Base-by-base conservation (phyloP, 331 rosid species). In the Erythrophleum ivorense region DNA sequence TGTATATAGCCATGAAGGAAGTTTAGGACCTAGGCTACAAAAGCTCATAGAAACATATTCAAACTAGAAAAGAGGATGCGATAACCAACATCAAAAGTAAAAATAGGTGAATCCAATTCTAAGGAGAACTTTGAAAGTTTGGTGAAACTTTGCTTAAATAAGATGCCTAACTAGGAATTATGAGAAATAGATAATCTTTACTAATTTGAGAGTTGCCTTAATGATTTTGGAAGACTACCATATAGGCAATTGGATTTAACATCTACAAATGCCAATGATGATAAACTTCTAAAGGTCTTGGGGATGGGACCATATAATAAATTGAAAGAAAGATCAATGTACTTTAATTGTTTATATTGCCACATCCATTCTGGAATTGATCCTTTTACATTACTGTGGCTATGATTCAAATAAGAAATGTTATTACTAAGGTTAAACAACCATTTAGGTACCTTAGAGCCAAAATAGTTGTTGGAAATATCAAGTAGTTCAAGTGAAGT, bases 251-350 rank as follows among this genome's bases (percentile, higher is more conserved):
- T 80, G 60, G 9, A 3, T 43, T 33, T 15, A 48, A 71, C 31
- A 59, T n/a, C 12, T n/a, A 80, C 33, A 36, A 3, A n/a, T 59
- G 1, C 50, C 71, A 80, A 48, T 15, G 83, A 71, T 34, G 83
- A 71, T 43, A 79, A 18, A 79, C 45, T 79, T 43, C 59, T 77
- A 2, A 70, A 16, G 5, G 71, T 43, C 10, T 34, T 5, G 13
- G 71, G 63, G 58, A 79, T 70, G 15, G 77, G 49, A 31, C 83
- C 71, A 43, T 15, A 58, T 1, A 79, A 57, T 4, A 0, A 11
- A 9, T 79, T 79, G 21, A 2, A 1, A 6, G 60, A 70, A 41
- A 79, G 36, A 58, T 70, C 60, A 79, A 79, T 77, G 15, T 2
- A 0, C 50, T 57, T 24, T 29, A 79, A 43, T 10, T 70, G 36